phyloP scores from a whole-genome alignment of 83 land plant genomes.

The Picea mariana region DNA sequence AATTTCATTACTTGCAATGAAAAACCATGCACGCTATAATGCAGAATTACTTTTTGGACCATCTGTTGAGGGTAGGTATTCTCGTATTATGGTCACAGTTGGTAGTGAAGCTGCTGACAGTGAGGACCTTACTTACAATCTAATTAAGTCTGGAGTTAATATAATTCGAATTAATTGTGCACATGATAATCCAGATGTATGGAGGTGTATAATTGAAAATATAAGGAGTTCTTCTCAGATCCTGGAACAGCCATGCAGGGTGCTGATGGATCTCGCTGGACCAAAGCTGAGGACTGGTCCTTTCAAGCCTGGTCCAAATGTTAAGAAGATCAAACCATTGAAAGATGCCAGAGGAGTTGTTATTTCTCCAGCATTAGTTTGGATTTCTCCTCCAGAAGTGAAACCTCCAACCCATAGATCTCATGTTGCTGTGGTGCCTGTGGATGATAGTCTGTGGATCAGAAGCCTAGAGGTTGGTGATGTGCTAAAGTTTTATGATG shows the following conservation, averaged over 20 bases:
- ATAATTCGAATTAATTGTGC: conserved; percentile 63
- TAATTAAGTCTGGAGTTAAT: conserved; percentile 48
- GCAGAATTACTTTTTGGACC: conserved; percentile 42
- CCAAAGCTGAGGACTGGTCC: conserved; percentile 68
- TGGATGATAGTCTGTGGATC: conserved; percentile 36
- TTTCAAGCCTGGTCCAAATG: conserved; percentile 40
- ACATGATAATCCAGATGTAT: conserved; percentile 48
- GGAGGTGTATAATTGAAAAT: conserved; percentile 48
- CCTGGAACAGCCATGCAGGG: conserved; percentile 56
- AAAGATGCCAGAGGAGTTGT: conserved; percentile 46
- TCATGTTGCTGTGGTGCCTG: conserved; percentile 33
- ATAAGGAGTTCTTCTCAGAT: conserved; percentile 42
- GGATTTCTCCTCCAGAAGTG: conserved; percentile 36
- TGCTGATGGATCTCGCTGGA: conserved; percentile 69
- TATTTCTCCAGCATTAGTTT: conserved; percentile 45
- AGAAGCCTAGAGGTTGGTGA: conserved; percentile 37
- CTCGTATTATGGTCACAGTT: conserved; percentile 60
- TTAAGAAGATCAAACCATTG: conserved; percentile 47
- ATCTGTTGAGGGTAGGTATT: conserved; percentile 19
- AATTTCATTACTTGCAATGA: conserved; percentile 18
- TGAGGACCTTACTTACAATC: conserved; percentile 33
- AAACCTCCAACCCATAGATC: conserved; percentile 39
- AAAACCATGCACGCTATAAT: conserved; percentile 26
- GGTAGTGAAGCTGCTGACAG: conserved; percentile 42
- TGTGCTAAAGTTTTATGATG: conserved; percentile 39